Evolutionary conservation across 1,284 basidiomycete species (phyloP), one percentile per base, ranked within the genome.

Genomic region (Vanrija sp.): DNA sequence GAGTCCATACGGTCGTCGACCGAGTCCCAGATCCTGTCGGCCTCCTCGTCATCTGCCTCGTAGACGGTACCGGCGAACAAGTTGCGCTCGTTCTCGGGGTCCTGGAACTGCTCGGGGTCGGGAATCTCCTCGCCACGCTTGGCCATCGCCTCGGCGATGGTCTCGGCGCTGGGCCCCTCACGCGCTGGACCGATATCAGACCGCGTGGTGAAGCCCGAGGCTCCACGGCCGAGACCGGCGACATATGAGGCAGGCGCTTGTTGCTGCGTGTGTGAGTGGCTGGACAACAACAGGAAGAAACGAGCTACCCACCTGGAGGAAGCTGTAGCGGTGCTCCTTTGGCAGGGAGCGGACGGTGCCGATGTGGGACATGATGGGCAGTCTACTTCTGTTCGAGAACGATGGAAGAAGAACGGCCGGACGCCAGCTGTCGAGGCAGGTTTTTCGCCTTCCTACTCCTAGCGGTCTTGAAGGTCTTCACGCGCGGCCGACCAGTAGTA

Each of bases 181-280:
- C 96, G 83, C 4, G 95, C 95, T 45, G 95, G 96, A 72, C 95
- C 95, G 62, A 99, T 98, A 84, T 98, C 95, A 45, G 93, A 96
- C 49, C 95, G 88, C 8, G 94, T 98, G 0, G 95, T 98, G 78
- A 98, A 98, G 56, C 95, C 96, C 48, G 93, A 96, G 47, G 95
- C 94, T 75, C 91, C 93, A 81, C 92, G 84, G 78, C 93, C 92
- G 39, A 96, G 85, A 87, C 93, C 92, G 64, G 93, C 93, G 46
- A 96, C 93, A 75, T 95, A 96, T 1, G 89, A 90, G 3, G 92
- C 88, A 51, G 92, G 92, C 9, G 92, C 91, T 15, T 88, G 85
- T 86, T 71, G 69, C 64, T 67, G 47, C 23, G 19, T 48, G 31
- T 24, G 36, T 58, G 43, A 51, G 54, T 48, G 31, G 31, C 37